Base-by-base conservation (phyloP, 2,329 filamentous ascomycete genomes). In the Purpureocillium takamizusanense region DNA sequence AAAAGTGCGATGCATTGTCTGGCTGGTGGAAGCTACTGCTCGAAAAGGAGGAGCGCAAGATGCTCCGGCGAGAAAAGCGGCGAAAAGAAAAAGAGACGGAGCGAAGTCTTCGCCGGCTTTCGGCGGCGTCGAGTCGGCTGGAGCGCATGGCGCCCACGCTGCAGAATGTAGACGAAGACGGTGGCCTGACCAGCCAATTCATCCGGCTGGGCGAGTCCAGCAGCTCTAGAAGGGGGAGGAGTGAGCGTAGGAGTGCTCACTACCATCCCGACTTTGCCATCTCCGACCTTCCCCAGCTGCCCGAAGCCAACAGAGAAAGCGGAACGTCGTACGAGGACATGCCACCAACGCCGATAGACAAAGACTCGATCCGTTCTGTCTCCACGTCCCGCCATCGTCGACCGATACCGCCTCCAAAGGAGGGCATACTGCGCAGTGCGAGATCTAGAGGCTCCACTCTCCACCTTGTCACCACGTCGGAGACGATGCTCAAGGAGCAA, bases 1-100 rank as follows among this genome's bases (percentile, higher is more conserved):
- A 95, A 57, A 76, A 86, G 47, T 97, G 92, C 54, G 90, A 98
- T 61, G 76, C 83, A 6, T 66, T 98, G 35, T 86, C 88, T 36
- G 92, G 92, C 6, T 98, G 92, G 92, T 98, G 92, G 92, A 85
- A 86, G 3, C 63, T 98, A 21, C 65, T 98, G 30, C 78, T 97
- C 9, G 92, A 97, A 54, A 98, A 97, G 58, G 92, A 98, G 55
- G 78, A 88, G 56, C 78, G 88, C 8, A 98, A 98, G 60, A 81
- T 89, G 46, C 74, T 67, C 44, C 73, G 88, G 43, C 72, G 82
- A 45, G 88, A 95, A 51, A 76, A 79, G 38, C 95, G 90, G 55
- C 77, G 90, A 8, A 87, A 76, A 54, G 89, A 97, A 56, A 81
- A 78, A 50, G 89, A 98, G 51, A 72, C 75, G 2, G 87, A 97